These are phyloP conservation scores for Cystofilobasidium capitatum DNA, from an alignment of 768 basidiomycete genomes.

Conservation along the genomic window DNA sequence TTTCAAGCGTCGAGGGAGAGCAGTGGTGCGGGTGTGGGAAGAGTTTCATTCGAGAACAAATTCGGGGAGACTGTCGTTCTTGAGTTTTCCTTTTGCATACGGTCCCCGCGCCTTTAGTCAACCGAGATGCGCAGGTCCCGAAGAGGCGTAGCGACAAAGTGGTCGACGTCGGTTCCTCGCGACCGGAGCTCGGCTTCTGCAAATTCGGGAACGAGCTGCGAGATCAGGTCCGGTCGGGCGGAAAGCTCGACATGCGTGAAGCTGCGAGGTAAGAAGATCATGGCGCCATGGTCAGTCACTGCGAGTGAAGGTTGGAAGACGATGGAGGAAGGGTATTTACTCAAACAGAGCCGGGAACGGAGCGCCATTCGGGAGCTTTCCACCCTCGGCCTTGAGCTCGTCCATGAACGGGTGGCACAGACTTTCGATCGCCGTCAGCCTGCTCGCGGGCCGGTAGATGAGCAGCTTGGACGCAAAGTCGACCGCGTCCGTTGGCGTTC, in stretches of 20 bases:
- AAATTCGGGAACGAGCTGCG: slow-evolving; percentile 78
- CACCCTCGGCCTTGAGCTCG: slow-evolving; percentile 78
- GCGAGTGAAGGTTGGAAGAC: background rate
- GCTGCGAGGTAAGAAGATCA: slow-evolving; percentile 3
- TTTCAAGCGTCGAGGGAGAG: background rate
- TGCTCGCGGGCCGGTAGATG: slow-evolving; percentile 92
- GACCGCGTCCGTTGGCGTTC: slow-evolving; percentile 88
- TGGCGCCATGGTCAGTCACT: background rate
- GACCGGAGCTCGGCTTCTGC: slow-evolving; percentile 67
- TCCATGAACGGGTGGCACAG: slow-evolving; percentile 93
- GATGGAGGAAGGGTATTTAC: slow-evolving; percentile 45
- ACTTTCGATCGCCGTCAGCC: slow-evolving; percentile 80
- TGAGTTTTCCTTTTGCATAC: too few relatives aligned
- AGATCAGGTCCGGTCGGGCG: slow-evolving; percentile 86
- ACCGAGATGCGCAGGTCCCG: slow-evolving; percentile 2
- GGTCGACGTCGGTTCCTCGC: background rate
- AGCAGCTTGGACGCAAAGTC: slow-evolving; percentile 86
- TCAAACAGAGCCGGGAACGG: slow-evolving; percentile 89
- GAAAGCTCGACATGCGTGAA: slow-evolving; percentile 63
- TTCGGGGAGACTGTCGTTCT: too few relatives aligned
- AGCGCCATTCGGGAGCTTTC: slow-evolving; percentile 91
- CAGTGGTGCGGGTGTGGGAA: background rate
- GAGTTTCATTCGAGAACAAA: too few relatives aligned
- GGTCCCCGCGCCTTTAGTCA: slow-evolving; percentile 7
- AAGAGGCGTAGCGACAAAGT: background rate